phyloP scores from a whole-genome alignment of 768 basidiomycete species.

The Agrocybe pediades region DNA sequence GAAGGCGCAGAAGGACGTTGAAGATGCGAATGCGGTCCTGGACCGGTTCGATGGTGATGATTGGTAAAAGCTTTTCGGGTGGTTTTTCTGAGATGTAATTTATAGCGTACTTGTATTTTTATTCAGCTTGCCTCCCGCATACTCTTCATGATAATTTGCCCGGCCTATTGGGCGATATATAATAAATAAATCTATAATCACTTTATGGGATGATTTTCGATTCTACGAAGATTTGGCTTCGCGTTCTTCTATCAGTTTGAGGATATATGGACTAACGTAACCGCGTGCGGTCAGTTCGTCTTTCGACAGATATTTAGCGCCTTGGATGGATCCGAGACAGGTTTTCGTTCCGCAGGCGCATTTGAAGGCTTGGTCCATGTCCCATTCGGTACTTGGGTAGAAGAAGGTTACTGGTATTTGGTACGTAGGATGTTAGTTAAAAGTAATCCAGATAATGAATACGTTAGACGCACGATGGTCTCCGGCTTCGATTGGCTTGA shows the following conservation, averaged over 20 bases:
- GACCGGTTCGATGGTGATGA: conserved; percentile 82
- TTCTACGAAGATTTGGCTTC: no score
- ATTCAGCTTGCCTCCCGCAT: conserved; percentile 1
- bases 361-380: conserved; percentile 63
- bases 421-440: background rate
- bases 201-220: no score
- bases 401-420: conserved; percentile 50
- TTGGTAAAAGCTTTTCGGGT: conserved; percentile 48
- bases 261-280: conserved; percentile 47
- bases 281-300: conserved; percentile 36
- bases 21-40: conserved; percentile 74
- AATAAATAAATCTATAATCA: no score
- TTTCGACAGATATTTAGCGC: conserved; percentile 43
- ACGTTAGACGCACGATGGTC: conserved; percentile 32
- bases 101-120: conserved; percentile 5
- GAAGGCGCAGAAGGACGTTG: conserved; percentile 97
- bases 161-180: no score
- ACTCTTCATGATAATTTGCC: background rate
- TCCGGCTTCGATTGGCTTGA: conserved; percentile 38
- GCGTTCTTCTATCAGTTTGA: conserved; percentile 26
- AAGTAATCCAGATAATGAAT: background rate
- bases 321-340: conserved; percentile 47
- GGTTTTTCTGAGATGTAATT: conserved; percentile 4
- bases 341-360: conserved; percentile 52
- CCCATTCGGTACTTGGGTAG: conserved; percentile 72